Evolutionary conservation across 805 yeast genomes (phyloP), one percentile per base, ranked within the genome.

Genomic region (Saccharomycopsis babjevae): DNA sequence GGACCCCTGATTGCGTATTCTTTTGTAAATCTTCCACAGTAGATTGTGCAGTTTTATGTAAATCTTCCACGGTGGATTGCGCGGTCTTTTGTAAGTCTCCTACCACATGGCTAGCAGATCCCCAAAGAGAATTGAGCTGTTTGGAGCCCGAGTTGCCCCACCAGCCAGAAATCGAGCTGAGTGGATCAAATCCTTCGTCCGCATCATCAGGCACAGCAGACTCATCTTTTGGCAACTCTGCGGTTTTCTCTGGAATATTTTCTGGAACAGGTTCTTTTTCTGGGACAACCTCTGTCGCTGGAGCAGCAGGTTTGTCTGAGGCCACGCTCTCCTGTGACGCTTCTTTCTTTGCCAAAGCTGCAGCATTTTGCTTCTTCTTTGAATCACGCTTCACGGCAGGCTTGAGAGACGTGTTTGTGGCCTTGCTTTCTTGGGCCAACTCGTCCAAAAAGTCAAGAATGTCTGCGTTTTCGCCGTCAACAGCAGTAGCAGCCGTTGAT

Each of bases 81-180:
- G 65, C 65, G 1, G 65, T 63, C 36, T 63, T 63, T 16, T 58
- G 46, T 39, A 63, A 36, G 25, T 62, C 66, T 43, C 67, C 70
- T 38, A 68, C 71, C 36, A 66, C 68, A 46, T 73, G 73, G 5
- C 85, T 73, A 25, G 90, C 85, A 13, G 85, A 77, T 11, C 83
- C 88, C 90, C 91, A 86, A 15, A 88, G 66, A 6, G 84, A 83
- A 5, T 81, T 77, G 1, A 86, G 89, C 32, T 83, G 82, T 1
- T 79, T 76, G 1, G 90, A 83, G 0, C 92, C 92, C 54, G 83
- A 83, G 1, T 77, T 77, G 2, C 82, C 80, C 90, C 91, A 86
- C 94, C 96, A 88, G 43, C 78, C 82, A 3, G 90, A 77, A 57
- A 87, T 73, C 1, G 89, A 79, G 0, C 84, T 77, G 42, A 86